phyloP scores from a whole-genome alignment of 805 yeast genomes.

The Candida bentonensis region DNA sequence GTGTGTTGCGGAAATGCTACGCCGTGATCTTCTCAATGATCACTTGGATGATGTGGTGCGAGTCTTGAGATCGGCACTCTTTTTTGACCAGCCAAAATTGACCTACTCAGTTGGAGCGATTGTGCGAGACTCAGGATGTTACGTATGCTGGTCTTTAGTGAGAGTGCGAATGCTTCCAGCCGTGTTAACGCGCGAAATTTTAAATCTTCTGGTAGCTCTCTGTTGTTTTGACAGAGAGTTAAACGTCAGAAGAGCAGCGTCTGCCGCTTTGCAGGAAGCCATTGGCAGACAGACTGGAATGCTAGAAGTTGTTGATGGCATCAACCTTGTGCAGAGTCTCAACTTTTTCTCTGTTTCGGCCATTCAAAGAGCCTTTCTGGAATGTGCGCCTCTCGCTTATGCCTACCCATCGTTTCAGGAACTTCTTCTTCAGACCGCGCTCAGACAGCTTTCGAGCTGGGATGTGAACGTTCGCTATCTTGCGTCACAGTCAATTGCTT shows the following conservation, averaged over 20 bases:
- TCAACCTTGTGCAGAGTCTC: background rate
- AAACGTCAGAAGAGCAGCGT: background rate
- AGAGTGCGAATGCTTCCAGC: background rate
- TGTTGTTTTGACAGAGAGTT: background rate
- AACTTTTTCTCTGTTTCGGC: background rate
- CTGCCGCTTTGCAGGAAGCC: conserved; percentile 1
- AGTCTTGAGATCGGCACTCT: background rate
- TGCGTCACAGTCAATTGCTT: background rate
- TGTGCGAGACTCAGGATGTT: background rate
- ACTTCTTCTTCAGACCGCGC: background rate
- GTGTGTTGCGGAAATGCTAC: background rate
- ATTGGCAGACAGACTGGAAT: background rate
- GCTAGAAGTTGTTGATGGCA: background rate
- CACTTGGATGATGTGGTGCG: background rate
- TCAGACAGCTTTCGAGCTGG: background rate
- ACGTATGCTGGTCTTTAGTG: background rate
- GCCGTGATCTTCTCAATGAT: background rate
- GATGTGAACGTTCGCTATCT: background rate
- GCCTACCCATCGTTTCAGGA: background rate
- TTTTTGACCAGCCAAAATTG: background rate
- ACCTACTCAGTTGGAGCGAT: background rate
- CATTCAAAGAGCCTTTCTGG: background rate
- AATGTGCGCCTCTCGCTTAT: background rate
- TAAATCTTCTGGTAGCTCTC: background rate
- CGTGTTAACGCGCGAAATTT: background rate